phyloP scores from a whole-genome alignment of 176 grass and related monocot species.

The Ensete glaucum region DNA sequence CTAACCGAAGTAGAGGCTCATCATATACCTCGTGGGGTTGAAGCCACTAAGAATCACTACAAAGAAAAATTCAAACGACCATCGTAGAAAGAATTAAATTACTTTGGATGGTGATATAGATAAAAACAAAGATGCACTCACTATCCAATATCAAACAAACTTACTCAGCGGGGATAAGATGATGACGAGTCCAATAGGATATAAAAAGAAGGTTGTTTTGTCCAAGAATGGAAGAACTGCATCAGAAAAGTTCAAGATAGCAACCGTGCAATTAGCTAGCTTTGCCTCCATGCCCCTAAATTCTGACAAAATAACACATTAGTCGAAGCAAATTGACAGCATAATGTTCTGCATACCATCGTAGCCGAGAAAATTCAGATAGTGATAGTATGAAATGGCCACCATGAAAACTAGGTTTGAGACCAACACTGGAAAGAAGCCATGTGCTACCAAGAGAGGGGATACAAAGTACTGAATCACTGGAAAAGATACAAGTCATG shows the following conservation, averaged over 20 bases:
- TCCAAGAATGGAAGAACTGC: constrained; percentile 91
- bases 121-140: not conserved
- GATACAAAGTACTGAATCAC: constrained; percentile 92
- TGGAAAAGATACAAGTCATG: constrained; percentile 26
- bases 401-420: constrained; percentile 84
- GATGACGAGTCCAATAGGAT: constrained; percentile 4
- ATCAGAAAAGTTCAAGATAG: not conserved
- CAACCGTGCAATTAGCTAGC: constrained; percentile 12
- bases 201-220: not conserved
- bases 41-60: constrained; percentile 18
- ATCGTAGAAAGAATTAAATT: not conserved
- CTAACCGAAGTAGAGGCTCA: constrained; percentile 14
- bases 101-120: too few relatives aligned
- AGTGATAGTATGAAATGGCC: constrained; percentile 93
- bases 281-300: not conserved
- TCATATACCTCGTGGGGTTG: constrained; percentile 15
- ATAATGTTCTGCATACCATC: constrained; percentile 52
- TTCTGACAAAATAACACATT: not conserved
- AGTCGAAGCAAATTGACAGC: not conserved
- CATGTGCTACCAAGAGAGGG: constrained; percentile 78
- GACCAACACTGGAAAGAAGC: constrained; percentile 74
- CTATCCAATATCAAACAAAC: not conserved
- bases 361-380: constrained; percentile 94
- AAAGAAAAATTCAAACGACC: not conserved
- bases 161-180: constrained; percentile 8